These are phyloP conservation scores for Harringtonia aguacate DNA, from an alignment of 2,329 filamentous ascomycete genomes.

Conservation along the genomic window DNA sequence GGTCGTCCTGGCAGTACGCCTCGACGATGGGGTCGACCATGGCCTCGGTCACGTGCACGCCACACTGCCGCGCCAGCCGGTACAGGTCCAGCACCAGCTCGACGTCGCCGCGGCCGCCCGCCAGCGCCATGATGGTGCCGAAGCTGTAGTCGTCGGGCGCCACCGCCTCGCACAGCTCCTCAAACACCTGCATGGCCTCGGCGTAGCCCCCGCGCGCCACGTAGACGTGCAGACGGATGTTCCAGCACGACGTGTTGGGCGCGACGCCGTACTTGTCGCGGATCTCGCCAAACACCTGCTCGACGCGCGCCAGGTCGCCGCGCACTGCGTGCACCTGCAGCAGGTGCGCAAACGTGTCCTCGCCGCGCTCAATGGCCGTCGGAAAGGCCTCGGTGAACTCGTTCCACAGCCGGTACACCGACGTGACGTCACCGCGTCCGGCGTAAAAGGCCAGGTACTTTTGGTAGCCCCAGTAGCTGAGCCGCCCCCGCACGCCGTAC, in stretches of 20 bases:
- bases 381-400: slow-evolving; percentile 27
- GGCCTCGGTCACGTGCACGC: slow-evolving; percentile 38
- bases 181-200: slow-evolving; percentile 54
- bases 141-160: slow-evolving; percentile 55
- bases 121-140: slow-evolving; percentile 62
- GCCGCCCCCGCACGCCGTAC: slow-evolving; percentile 25
- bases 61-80: slow-evolving; percentile 44
- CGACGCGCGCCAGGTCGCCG: slow-evolving; percentile 50
- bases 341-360: slow-evolving; percentile 41
- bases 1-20: slow-evolving; percentile 51
- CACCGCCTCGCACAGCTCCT: slow-evolving; percentile 39
- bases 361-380: slow-evolving; percentile 10
- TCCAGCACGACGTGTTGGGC: slow-evolving; percentile 58
- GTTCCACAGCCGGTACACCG: slow-evolving; percentile 33
- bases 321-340: slow-evolving; percentile 62
- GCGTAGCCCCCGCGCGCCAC: slow-evolving; percentile 54
- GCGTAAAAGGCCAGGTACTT: slow-evolving; percentile 40
- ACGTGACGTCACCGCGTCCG: slow-evolving; percentile 31
- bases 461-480: slow-evolving; percentile 34
- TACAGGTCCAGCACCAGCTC: slow-evolving; percentile 57
- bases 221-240: slow-evolving; percentile 65
- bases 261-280: slow-evolving; percentile 38
- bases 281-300: slow-evolving; percentile 54
- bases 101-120: slow-evolving; percentile 61
- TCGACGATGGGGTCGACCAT: slow-evolving; percentile 58